These are phyloP conservation scores for Singerocomus inundabilis DNA, from an alignment of 1,284 basidiomycete genomes.

Conservation along the genomic window DNA sequence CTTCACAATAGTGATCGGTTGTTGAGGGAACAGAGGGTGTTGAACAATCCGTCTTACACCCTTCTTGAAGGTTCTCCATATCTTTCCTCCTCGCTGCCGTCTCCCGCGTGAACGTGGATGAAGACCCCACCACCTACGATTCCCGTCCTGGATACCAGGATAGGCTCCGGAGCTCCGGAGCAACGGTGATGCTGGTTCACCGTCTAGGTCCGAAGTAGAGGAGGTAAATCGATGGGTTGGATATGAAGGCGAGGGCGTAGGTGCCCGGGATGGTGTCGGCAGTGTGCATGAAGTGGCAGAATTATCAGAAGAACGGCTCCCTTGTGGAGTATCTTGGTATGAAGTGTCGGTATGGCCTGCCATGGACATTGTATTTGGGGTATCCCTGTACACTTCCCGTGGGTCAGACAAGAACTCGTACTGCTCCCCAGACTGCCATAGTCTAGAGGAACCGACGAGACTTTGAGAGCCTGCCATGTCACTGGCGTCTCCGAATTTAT, in stretches of 20 bases:
- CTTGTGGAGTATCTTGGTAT: constrained; percentile 27
- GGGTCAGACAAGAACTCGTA: constrained; percentile 25
- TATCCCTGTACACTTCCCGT: constrained; percentile 12
- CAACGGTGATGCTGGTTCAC: constrained; percentile 56
- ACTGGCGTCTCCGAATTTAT: background rate
- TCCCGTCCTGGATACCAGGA: constrained; percentile 44
- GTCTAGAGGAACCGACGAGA: constrained; percentile 12
- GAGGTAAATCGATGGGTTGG: constrained; percentile 47
- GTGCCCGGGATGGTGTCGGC: constrained; percentile 46
- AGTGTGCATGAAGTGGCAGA: constrained; percentile 42
- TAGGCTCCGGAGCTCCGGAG: constrained; percentile 37
- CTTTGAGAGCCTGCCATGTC: constrained; percentile 21
- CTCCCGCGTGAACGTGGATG: constrained; percentile 32
- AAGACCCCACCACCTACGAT: constrained; percentile 49
- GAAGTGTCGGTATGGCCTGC: constrained; percentile 13
- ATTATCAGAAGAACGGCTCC: constrained; percentile 34
- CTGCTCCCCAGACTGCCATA: constrained; percentile 19
- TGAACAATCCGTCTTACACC: constrained; percentile 56
- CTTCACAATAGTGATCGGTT: constrained; percentile 78
- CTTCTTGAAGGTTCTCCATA: constrained; percentile 50
- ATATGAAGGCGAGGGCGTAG: constrained; percentile 49
- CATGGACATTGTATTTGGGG: constrained; percentile 4
- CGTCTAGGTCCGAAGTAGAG: constrained; percentile 63
- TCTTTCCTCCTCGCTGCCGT: constrained; percentile 37
- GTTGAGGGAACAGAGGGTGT: constrained; percentile 77